These are phyloP conservation scores for Diaporthe citrichinensis DNA, from an alignment of 2,329 filamentous ascomycete genomes.

Conservation along the genomic window DNA sequence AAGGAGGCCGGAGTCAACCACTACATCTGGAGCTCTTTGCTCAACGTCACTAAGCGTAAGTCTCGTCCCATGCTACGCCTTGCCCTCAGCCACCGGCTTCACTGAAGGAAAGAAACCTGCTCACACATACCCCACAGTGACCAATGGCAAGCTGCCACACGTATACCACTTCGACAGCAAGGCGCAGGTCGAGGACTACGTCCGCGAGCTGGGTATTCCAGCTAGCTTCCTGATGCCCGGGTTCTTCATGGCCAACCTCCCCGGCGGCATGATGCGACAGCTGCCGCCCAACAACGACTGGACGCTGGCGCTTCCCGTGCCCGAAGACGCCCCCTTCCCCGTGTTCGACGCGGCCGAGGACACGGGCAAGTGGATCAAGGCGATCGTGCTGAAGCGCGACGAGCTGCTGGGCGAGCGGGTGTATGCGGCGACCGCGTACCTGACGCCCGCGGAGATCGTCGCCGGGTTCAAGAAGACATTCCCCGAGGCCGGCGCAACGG, in stretches of 20 bases:
- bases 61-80: slow-evolving; percentile 1
- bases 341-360: slow-evolving; percentile 52
- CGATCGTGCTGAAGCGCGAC: slow-evolving; percentile 52
- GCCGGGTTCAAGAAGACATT: slow-evolving; percentile 55
- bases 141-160: slow-evolving; percentile 55
- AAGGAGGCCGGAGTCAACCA: slow-evolving; percentile 59
- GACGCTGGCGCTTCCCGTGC: slow-evolving; percentile 52
- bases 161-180: slow-evolving; percentile 71
- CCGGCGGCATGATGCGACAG: slow-evolving; percentile 47
- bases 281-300: slow-evolving; percentile 50
- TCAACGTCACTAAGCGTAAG: slow-evolving; percentile 57
- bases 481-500: slow-evolving; percentile 56
- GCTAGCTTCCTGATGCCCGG: slow-evolving; percentile 67
- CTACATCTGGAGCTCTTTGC: slow-evolving; percentile 60
- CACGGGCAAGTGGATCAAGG: slow-evolving; percentile 57
- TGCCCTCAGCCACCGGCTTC: neutral
- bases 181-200: slow-evolving; percentile 68
- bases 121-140: slow-evolving; percentile 47
- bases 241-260: slow-evolving; percentile 67
- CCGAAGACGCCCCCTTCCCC: slow-evolving; percentile 51
- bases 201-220: slow-evolving; percentile 60
- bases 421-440: slow-evolving; percentile 58
- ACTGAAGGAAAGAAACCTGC: neutral
- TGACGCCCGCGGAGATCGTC: slow-evolving; percentile 56
- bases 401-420: slow-evolving; percentile 59